Conservation (phyloP, 2,329 filamentous ascomycete genomes). For the Exophiala viscosa region DNA sequence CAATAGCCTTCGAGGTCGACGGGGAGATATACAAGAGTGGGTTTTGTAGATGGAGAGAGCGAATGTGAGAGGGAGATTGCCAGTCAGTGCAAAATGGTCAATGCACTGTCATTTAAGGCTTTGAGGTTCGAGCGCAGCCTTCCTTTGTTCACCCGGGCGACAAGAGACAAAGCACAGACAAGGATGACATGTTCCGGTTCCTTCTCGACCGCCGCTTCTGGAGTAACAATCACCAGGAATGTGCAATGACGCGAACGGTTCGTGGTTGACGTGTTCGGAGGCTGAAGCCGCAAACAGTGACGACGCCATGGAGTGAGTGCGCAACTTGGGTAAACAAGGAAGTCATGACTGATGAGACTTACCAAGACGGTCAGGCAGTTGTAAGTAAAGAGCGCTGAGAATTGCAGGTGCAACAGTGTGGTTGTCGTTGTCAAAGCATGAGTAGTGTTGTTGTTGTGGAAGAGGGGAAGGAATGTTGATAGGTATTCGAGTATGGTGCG, state of each 20-base stretch:
- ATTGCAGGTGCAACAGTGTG: background rate
- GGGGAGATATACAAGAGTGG: slow-evolving; percentile 6
- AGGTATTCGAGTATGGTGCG: slow-evolving; percentile 6
- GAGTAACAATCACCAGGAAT: slow-evolving; percentile 6
- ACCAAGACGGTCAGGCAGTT: background rate
- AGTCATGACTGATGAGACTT: background rate
- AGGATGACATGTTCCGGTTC: slow-evolving; percentile 4
- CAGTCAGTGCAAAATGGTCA: slow-evolving; percentile 16
- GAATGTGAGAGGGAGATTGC: slow-evolving; percentile 16
- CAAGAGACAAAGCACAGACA: slow-evolving; percentile 23
- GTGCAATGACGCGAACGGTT: slow-evolving; percentile 1
- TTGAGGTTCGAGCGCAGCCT: slow-evolving; percentile 1
- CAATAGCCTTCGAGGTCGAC: slow-evolving; percentile 13
- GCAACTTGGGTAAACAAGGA: background rate
- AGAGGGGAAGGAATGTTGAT: slow-evolving; percentile 12
- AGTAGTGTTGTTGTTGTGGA: background rate
- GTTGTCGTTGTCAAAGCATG: background rate
- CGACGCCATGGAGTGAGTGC: background rate
- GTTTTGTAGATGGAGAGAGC: slow-evolving; percentile 8
- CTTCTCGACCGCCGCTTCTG: slow-evolving; percentile 14
- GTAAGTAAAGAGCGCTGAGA: background rate
- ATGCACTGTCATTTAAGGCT: slow-evolving; percentile 16
- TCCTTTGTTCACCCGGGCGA: slow-evolving; percentile 22
- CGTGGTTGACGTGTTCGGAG: too few relatives aligned
- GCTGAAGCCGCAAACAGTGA: slow-evolving; percentile 1